Percentiles rank a stretch among this genome's conserved stretches.
Conservation (phyloP, 2,329 filamentous ascomycete genomes). For the Didymella sp. region DNA sequence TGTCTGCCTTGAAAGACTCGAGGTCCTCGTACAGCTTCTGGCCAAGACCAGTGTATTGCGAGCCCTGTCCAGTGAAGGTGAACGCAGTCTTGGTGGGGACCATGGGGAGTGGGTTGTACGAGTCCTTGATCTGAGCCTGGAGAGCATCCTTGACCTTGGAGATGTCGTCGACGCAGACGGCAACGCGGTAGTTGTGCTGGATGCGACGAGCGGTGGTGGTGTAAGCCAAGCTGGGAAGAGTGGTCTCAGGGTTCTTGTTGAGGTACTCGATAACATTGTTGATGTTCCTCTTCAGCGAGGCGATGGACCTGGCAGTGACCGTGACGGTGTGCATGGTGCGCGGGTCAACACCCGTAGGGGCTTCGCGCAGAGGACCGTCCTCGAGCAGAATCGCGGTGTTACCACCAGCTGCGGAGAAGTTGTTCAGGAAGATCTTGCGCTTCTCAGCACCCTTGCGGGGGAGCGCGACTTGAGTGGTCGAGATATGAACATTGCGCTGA, state of each 20-base stretch:
- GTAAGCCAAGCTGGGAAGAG: conserved; percentile 59
- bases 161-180: conserved; percentile 57
- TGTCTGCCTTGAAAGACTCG: conserved; percentile 57
- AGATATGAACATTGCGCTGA: conserved; percentile 62
- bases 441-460: conserved; percentile 57
- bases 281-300: conserved; percentile 60
- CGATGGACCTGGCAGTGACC: conserved; percentile 60
- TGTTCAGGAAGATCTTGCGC: conserved; percentile 60
- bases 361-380: conserved; percentile 56
- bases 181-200: conserved; percentile 61
- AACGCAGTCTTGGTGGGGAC: conserved; percentile 59
- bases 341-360: conserved; percentile 53
- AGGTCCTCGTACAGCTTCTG: conserved; percentile 59
- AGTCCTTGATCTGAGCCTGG: conserved; percentile 57
- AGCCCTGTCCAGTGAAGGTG: conserved; percentile 61
- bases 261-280: conserved; percentile 56
- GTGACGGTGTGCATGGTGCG: conserved; percentile 57
- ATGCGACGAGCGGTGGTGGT: conserved; percentile 62
- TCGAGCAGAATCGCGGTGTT: conserved; percentile 62
- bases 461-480: conserved; percentile 54
- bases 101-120: conserved; percentile 61
- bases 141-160: conserved; percentile 55
- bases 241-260: conserved; percentile 54
- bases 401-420: conserved; percentile 62
- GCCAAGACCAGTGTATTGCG: conserved; percentile 60